phyloP scores from a whole-genome alignment of 2,329 filamentous ascomycete genomes.

The Zymoseptoria ardabiliae region DNA sequence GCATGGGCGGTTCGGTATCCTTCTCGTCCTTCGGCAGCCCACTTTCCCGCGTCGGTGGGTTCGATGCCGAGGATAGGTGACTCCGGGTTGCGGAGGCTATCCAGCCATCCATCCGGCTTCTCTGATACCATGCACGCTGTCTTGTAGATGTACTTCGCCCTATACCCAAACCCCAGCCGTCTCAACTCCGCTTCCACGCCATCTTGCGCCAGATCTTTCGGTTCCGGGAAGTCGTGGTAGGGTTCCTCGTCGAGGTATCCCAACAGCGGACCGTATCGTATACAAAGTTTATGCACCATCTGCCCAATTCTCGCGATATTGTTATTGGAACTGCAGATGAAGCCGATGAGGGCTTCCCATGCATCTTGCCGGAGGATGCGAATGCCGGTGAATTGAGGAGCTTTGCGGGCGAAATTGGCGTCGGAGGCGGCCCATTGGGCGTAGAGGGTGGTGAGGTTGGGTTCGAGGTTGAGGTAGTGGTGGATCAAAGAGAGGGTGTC shows the following conservation, averaged over 20 bases:
- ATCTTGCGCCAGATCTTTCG: slow-evolving; percentile 61
- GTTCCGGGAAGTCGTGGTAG: slow-evolving; percentile 82
- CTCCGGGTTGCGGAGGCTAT: slow-evolving; percentile 69
- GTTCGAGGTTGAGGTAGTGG: slow-evolving; percentile 78
- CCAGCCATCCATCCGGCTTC: slow-evolving; percentile 64
- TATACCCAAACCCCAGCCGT: slow-evolving; percentile 84
- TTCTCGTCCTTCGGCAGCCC: slow-evolving; percentile 46
- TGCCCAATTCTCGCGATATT: slow-evolving; percentile 92
- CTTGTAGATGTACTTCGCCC: slow-evolving; percentile 83
- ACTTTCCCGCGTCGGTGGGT: slow-evolving; percentile 39
- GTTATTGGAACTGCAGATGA: slow-evolving; percentile 99
- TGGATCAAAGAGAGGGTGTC: slow-evolving; percentile 67
- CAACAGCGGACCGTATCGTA: slow-evolving; percentile 73
- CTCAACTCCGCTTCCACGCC: slow-evolving; percentile 76
- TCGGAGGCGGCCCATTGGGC: slow-evolving; percentile 80
- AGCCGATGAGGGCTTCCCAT: slow-evolving; percentile 88
- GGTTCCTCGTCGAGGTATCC: slow-evolving; percentile 54
- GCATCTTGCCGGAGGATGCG: slow-evolving; percentile 90
- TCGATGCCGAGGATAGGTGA: slow-evolving; percentile 51
- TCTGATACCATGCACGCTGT: slow-evolving; percentile 72
- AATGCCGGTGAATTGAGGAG: slow-evolving; percentile 80
- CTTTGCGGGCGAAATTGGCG: slow-evolving; percentile 79
- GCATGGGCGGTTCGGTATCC: slow-evolving; percentile 77
- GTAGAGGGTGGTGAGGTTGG: slow-evolving; percentile 72
- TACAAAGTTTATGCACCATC: slow-evolving; percentile 91